Evolutionary conservation across 352 stramenopile species (phyloP).

Genomic region (Albugo candida): DNA sequence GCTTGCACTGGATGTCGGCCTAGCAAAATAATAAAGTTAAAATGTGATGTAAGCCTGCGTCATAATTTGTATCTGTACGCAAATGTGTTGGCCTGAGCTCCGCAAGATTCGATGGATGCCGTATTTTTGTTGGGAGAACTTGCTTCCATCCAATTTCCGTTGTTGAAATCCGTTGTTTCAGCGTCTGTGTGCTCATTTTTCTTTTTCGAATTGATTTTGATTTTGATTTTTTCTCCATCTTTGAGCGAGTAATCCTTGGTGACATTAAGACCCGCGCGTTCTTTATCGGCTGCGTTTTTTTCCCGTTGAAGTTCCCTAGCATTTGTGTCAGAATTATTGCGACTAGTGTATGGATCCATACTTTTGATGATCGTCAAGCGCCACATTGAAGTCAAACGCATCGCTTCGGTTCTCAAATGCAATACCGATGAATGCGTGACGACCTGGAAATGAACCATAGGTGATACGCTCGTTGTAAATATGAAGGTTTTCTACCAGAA

Average conservation of each 20-base stretch:
- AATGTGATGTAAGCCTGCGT: no score
- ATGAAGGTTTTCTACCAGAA: slow-evolving; percentile 14
- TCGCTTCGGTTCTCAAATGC: slow-evolving; percentile 88
- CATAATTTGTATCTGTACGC: no score
- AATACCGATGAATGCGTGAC: slow-evolving; percentile 86
- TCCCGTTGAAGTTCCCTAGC: slow-evolving; percentile 40
- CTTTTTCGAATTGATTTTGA: slow-evolving; percentile 51
- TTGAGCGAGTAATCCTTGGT: slow-evolving; percentile 84
- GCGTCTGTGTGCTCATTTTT: slow-evolving; percentile 7
- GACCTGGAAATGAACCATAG: slow-evolving; percentile 13
- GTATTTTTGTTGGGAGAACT: no score
- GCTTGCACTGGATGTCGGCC: no score
- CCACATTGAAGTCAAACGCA: slow-evolving; percentile 89
- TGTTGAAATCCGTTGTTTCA: no score
- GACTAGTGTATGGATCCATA: slow-evolving; percentile 7
- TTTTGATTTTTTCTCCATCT: slow-evolving; percentile 82
- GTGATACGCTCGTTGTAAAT: neutral
- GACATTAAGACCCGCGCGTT: slow-evolving; percentile 11
- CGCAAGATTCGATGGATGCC: no score
- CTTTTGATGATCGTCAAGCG: slow-evolving; percentile 78
- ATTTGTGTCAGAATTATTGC: slow-evolving; percentile 1
- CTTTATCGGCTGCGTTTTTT: slow-evolving; percentile 19
- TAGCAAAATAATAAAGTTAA: no score
- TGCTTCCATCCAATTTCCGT: no score
- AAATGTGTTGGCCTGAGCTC: no score